Evolutionary conservation across 306 rosid genomes (phyloP), one percentile per base, ranked within the genome.

Genomic region (Castanea mollissima): DNA sequence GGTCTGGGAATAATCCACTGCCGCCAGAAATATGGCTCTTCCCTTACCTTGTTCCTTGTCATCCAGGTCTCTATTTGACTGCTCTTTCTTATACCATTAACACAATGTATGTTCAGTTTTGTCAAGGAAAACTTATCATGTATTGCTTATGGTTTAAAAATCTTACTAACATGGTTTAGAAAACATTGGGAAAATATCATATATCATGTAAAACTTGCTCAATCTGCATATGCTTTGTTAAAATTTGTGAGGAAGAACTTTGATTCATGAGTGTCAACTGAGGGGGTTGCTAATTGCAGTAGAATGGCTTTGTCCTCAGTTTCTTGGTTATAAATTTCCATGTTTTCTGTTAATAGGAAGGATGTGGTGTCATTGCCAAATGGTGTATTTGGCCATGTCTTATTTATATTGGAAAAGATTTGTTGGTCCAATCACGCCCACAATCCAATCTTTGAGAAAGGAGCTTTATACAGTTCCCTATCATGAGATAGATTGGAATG

Each of bases 11-110:
- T 81, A 93, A 93, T 90, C 98, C 98, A 52, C 32, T 93, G 80
- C 98, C 97, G 20, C 98, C 98, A n/a, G 98, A 93, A 87, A 86
- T 91, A 77, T 93, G 98, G 98, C 92, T 93, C 74, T 91, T 87
- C 81, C 93, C 98, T 0, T 93, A 93, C 85, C 44, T 71, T 38
- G 82, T 93, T 55, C 98, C 98, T 71, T 20, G 85, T 76, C 97
- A 93, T 91, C 98, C 98, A 86, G 98, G 98, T 91, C 77, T 51
- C 32, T 80, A 35, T 74, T 68, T 71, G 0, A 62, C 32, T 73
- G 6, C 5, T 16, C 34, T 21, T 27, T 49, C 57, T 44, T 52
- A 72, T 8, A 27, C n/a, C 57, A 52, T 13, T 16, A 64, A 64
- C 27, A 34, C 35, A 35, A 32, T 32, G 35, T 34, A 65, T 65